Conservation (phyloP, 2,329 filamentous ascomycete species). For the Xylariaceae sp. region DNA sequence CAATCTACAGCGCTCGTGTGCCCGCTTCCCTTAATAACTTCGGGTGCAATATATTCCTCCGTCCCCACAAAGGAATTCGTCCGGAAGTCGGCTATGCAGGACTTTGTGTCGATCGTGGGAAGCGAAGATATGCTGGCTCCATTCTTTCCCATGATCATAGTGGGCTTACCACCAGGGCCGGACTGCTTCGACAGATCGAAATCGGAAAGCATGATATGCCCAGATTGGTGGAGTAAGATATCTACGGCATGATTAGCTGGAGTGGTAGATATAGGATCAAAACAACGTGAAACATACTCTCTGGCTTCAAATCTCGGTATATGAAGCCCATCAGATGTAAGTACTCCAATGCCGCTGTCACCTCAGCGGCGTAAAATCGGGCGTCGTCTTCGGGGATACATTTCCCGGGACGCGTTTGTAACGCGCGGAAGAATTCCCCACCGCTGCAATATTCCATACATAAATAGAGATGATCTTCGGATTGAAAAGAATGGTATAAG, state of each 20-base stretch:
- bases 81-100: constrained; percentile 95
- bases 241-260: constrained; percentile 52
- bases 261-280: neutral
- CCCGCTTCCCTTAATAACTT: constrained; percentile 97
- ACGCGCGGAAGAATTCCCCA: constrained; percentile 93
- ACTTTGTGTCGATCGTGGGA: constrained; percentile 97
- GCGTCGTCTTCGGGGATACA: constrained; percentile 96
- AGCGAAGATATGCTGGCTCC: constrained; percentile 80
- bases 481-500: constrained; percentile 97
- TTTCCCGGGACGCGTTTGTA: constrained; percentile 95
- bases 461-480: constrained; percentile 96
- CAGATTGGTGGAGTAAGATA: constrained; percentile 96
- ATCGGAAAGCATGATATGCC: constrained; percentile 98
- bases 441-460: constrained; percentile 99
- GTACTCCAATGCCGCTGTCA: constrained; percentile 93
- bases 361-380: constrained; percentile 94
- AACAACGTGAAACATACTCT: constrained; percentile 60
- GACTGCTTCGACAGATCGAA: constrained; percentile 99
- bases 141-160: constrained; percentile 92
- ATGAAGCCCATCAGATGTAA: constrained; percentile 99
- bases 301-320: constrained; percentile 94
- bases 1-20: constrained; percentile 98
- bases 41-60: constrained; percentile 97
- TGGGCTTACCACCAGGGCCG: constrained; percentile 88
- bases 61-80: constrained; percentile 98